Evolutionary conservation across 2,329 filamentous ascomycete species (phyloP).

Genomic region (Penicillium capsulatum): DNA sequence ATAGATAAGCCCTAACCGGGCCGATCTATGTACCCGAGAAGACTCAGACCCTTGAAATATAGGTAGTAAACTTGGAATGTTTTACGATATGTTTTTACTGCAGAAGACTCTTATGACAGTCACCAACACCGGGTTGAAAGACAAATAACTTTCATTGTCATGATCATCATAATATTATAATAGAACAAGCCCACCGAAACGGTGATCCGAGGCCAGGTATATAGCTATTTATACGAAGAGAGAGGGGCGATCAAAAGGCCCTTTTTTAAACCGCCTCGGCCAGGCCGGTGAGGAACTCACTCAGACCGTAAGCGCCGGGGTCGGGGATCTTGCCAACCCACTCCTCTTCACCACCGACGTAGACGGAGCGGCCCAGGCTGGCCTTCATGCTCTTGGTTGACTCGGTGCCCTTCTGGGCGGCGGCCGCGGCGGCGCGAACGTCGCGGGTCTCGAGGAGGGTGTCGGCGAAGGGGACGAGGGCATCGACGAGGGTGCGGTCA

Average conservation of each 20-base stretch:
- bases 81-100: too few relatives aligned
- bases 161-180: constrained; percentile 19
- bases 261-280: constrained; percentile 51
- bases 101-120: too few relatives aligned
- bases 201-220: constrained; percentile 13
- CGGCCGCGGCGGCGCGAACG: constrained; percentile 68
- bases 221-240: constrained; percentile 30
- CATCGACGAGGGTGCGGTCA: constrained; percentile 87
- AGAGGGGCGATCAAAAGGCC: background rate
- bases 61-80: too few relatives aligned
- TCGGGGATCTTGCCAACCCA: constrained; percentile 70
- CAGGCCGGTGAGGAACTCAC: constrained; percentile 76
- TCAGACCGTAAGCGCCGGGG: constrained; percentile 73
- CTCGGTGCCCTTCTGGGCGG: constrained; percentile 70
- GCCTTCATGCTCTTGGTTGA: constrained; percentile 89
- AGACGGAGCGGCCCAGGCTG: constrained; percentile 76
- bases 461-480: constrained; percentile 80
- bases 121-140: background rate
- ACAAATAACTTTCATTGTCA: constrained; percentile 7
- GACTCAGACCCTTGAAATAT: too few relatives aligned
- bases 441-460: constrained; percentile 62
- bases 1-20: too few relatives aligned
- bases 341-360: constrained; percentile 64
- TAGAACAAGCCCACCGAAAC: constrained; percentile 9
- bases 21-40: too few relatives aligned